Evolutionary conservation across 108 stramenopile species (phyloP).

Genomic region (Mediolabrus comicus): DNA sequence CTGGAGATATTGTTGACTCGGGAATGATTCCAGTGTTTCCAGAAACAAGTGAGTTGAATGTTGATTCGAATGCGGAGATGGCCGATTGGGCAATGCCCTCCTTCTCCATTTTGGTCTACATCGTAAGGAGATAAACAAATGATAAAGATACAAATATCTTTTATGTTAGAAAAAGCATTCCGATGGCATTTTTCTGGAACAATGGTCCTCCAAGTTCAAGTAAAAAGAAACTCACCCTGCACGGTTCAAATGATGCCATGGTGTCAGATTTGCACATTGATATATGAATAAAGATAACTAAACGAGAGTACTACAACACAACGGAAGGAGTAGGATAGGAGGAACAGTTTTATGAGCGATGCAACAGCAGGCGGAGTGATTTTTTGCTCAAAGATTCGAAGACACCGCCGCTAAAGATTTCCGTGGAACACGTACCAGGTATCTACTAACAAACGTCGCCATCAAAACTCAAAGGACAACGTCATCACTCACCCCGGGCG

Average conservation of each 20-base stretch:
- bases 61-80: slow-evolving; percentile 89
- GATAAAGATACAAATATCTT: not conserved
- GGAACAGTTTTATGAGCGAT: too few species aligned
- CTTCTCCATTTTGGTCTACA: slow-evolving; percentile 88
- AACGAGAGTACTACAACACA: too few species aligned
- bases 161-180: not conserved
- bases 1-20: slow-evolving; percentile 90
- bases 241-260: slow-evolving; percentile 57
- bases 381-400: too few species aligned
- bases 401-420: too few species aligned
- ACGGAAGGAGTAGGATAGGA: too few species aligned
- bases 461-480: too few species aligned
- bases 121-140: not conserved
- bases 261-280: slow-evolving; percentile 2
- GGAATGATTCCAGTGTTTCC: slow-evolving; percentile 97
- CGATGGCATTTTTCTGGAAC: not conserved
- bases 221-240: slow-evolving; percentile 38
- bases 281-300: not conserved
- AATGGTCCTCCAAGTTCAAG: not conserved
- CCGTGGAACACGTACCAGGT: too few species aligned
- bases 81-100: slow-evolving; percentile 88
- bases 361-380: too few species aligned
- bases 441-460: too few species aligned
- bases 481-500: too few species aligned
- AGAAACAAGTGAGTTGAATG: slow-evolving; percentile 85